phyloP scores from a whole-genome alignment of 192 early-diverging fungal species.

The Coemansia sp. region DNA sequence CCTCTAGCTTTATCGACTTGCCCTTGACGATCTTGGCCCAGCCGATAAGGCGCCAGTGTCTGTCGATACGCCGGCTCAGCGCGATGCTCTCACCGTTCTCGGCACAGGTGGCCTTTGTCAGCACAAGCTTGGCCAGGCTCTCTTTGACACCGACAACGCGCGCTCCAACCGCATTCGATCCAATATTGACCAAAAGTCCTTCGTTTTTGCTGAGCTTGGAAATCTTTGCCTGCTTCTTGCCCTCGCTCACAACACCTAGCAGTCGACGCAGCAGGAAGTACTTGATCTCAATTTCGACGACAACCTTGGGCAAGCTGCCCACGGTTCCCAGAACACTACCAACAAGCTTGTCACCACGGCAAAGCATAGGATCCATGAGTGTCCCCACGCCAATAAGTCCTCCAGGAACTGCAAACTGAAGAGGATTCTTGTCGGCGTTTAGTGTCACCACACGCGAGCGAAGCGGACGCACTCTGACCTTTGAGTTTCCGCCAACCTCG shows the following conservation, averaged over 20 bases:
- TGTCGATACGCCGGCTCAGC: constrained; percentile 91
- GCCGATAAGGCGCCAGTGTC: constrained; percentile 98
- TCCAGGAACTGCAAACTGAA: constrained; percentile 99
- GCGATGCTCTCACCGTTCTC: constrained; percentile 96
- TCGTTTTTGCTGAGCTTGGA: constrained; percentile 91
- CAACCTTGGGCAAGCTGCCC: constrained; percentile 90
- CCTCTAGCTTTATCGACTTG: constrained; percentile 34
- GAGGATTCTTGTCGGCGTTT: constrained; percentile 82
- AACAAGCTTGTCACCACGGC: constrained; percentile 93
- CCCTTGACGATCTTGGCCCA: constrained; percentile 96
- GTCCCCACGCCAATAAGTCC: constrained; percentile 99
- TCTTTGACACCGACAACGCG: constrained; percentile 91
- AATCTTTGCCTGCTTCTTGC: constrained; percentile 98
- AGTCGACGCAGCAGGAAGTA: constrained; percentile 95
- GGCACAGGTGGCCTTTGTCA: constrained; percentile 90
- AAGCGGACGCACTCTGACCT: constrained; percentile 80
- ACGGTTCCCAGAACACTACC: constrained; percentile 92
- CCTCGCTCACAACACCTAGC: constrained; percentile 95
- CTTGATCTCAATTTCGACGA: constrained; percentile 94
- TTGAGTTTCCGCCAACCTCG: constrained; percentile 80
- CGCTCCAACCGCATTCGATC: constrained; percentile 91
- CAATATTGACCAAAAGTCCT: constrained; percentile 95
- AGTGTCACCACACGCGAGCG: constrained; percentile 87
- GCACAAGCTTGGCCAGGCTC: constrained; percentile 90
- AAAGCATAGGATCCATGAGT: constrained; percentile 90